Evolutionary conservation across 441 rosid species (phyloP), one percentile per base, ranked within the genome.

Genomic region (Brassica balearica): DNA sequence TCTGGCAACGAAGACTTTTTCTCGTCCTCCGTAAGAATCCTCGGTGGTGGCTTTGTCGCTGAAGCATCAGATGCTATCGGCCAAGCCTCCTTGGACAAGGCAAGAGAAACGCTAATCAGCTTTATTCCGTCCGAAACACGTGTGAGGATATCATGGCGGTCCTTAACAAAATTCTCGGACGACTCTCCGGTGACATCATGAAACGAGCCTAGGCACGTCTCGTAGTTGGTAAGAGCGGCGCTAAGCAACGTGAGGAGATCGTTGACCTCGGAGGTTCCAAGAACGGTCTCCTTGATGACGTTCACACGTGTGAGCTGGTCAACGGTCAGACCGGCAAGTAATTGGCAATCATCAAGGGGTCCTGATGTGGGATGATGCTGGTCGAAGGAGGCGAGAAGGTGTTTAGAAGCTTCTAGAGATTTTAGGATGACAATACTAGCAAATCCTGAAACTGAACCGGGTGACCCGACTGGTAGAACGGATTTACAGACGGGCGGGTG

Each of bases 311-410:
- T 72, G 43, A 92, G 53, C 23, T 64, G 82, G 38, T 90, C 91
- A 6, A 84, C 62, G 74, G 85, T 87, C 17, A 82, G 56, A 22
- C 80, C 62, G 5, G 82, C 77, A 1, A 88, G 83, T 51, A 76
- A 43, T 6, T 41, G 70, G 76, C 96, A 88, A 81, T 90, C 96
- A 17, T 84, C 64, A 38, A 90, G 82, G 7, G 96, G 86, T 0
- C 71, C 75, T 0, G 86, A 84, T 36, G 41, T 48, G 29, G 29
- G 23, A 58, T 73, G 69, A 32, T 17, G 34, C 32, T 38, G 84
- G 6, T 84, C 43, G 0, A 66, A 77, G 14, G 73, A 66, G 73
- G 63, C 8, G 3, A 77, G 81, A 34, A 83, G 62, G 15, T 81
- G 58, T 29, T 46, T 41, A n/a, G 89, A 75, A 22, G 74, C 68